Evolutionary conservation across 202 grass and related monocot species (phyloP), one percentile per base, ranked within the genome.

Genomic region (Carex sylvatica): DNA sequence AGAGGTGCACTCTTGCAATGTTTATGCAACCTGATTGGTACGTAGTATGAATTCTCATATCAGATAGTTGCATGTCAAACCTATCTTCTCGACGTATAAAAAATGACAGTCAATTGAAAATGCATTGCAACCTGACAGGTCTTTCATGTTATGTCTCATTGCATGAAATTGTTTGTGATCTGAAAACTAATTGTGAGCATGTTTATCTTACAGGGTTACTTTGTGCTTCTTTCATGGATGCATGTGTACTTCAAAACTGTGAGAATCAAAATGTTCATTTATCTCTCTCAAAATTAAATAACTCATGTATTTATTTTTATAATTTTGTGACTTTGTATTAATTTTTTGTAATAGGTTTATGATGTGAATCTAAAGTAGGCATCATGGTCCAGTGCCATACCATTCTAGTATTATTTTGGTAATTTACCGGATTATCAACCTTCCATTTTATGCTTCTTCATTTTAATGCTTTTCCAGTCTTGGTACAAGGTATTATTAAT

Each of bases 11-110:
- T 35, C 95, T 98, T 35, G 92, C 92, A 80, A 71, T 98, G 89
- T 98, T 98, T 83, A 93, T 98, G 92, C 95, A 98, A 85, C 95
- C 91, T 23, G 89, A 95, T 80, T 98, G 92, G 95, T 95, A 95
- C 16, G 83, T n/a, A 28, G 13, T 6, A 19, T 65, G 47, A 61
- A 66, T 52, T 36, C 9, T 19, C 69, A 79, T 51, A 56, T 73
- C 56, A 15, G 64, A 36, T 15, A 54, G 3, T 36, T 19, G n/a
- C 16, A 2, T 31, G 40, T 68, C 20, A 16, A 65, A 18, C 74
- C 70, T 49, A 72, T 54, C 55, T 38, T 36, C 30, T 67, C 14
- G 30, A 30, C 1, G 46, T 2, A 28, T 18, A 54, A 16, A 74
- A 54, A 7, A 31, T 59, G 4, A 36, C 19, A 53, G 47, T 74